phyloP scores from a whole-genome alignment of 495 filamentous ascomycete genomes.

The Daldinia grandis region DNA sequence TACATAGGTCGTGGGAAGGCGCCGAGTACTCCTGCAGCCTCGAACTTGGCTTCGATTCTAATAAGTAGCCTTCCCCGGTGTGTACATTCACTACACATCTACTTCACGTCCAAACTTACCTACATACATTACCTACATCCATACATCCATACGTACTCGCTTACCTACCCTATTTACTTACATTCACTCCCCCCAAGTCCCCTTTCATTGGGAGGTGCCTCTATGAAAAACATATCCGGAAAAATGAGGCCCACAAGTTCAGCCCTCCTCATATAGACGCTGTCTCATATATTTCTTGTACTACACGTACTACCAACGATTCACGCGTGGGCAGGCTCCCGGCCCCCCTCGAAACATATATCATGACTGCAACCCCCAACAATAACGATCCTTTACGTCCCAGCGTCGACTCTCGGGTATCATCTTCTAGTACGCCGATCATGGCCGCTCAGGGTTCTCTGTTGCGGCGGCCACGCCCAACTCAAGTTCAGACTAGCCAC shows the following conservation, averaged over 20 bases:
- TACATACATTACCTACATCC: slow-evolving; percentile 8
- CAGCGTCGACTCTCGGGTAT: slow-evolving; percentile 41
- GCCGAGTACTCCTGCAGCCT: slow-evolving; percentile 46
- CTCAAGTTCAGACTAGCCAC: slow-evolving; percentile 52
- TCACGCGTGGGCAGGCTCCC: slow-evolving; percentile 38
- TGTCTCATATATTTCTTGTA: slow-evolving; percentile 43
- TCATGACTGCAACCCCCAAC: slow-evolving; percentile 50
- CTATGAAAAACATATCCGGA: slow-evolving; percentile 42
- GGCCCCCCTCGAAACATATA: slow-evolving; percentile 42
- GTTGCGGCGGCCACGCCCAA: slow-evolving; percentile 50
- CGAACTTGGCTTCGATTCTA: slow-evolving; percentile 44
- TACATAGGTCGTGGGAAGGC: slow-evolving; percentile 46
- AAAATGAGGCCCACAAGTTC: slow-evolving; percentile 48
- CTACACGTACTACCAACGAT: slow-evolving; percentile 36
- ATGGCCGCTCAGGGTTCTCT: slow-evolving; percentile 40
- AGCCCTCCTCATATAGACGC: slow-evolving; percentile 45
- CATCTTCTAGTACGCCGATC: slow-evolving; percentile 41
- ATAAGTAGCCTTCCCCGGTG: slow-evolving; percentile 46
- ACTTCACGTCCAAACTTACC: slow-evolving; percentile 14
- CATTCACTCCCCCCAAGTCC: slow-evolving; percentile 33
- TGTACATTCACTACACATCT: slow-evolving; percentile 36
- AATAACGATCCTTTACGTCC: slow-evolving; percentile 40
- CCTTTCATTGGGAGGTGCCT: slow-evolving; percentile 42
- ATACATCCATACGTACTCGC: slow-evolving; percentile 17
- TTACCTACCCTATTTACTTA: slow-evolving; percentile 26